Base-by-base conservation (phyloP, 2,329 filamentous ascomycete species). In the Ophiostoma triangulosporum region DNA sequence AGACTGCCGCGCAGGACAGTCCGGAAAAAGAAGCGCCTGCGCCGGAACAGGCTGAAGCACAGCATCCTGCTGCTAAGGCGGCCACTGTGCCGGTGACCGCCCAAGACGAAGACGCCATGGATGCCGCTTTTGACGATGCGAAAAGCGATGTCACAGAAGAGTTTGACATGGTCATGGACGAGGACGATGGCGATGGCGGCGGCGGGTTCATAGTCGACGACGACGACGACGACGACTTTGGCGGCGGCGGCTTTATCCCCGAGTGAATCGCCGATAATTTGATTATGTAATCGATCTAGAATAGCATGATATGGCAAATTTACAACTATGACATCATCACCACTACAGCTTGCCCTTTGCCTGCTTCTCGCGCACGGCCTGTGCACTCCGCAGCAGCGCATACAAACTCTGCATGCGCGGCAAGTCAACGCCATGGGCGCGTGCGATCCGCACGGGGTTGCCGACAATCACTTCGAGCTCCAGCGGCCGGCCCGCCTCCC, bases 381-480 rank as follows among this genome's bases (percentile, higher is more conserved):
- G 80, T 60, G 76, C 75, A 63, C 79, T 83, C 64, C 74, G 74
- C 58, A 86, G 63, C 60, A 86, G 63, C 26, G 81, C 82, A 69
- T 86, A 86, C 59, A 86, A 60, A 22, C 68, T 83, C 69, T 86
- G 80, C 68, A 86, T 62, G 63, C 80, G 69, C 11, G 81, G 81
- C 76, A 86, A 76, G 61, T 83, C 76, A 5, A 81, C 74, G 0
- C 82, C 83, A 50, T 74, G 73, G 52, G 72, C 73, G 59, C 78
- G 69, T 9, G 83, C 83, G 48, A 84, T 79, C 58, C 80, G 69
- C 29, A 86, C 77, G 1, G 83, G 81, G 62, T 87, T 86, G 1
- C 84, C 83, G 24, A 87, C 63, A 38, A 87, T 85, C 33, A 85
- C 83, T 66, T 87, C 84, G 50, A 87, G 64, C 69, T 88, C 84